Evolutionary conservation across 805 yeast species (phyloP), one percentile per base, ranked within the genome.

Genomic region (Ogataea nakhonphanomensis): DNA sequence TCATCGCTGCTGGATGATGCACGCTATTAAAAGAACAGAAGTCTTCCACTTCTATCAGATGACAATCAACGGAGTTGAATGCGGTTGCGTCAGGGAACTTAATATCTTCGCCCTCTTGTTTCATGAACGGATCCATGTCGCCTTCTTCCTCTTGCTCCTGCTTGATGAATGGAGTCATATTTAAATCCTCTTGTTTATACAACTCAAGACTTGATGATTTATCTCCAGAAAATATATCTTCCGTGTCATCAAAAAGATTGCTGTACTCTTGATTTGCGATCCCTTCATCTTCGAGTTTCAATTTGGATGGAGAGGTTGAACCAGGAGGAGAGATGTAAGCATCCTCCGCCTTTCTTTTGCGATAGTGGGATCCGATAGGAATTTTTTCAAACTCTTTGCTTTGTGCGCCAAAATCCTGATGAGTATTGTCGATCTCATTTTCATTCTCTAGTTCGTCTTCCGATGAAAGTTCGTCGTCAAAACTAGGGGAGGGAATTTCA

Each of bases 1-100:
- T 50, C 67, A 63, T 54, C 64, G 42, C 66, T 62, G 67, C 67
- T 62, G 66, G 64, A 62, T 59, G 64, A 59, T 63, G 67, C 67
- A 63, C 65, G 53, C 58, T 57, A 55, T 62, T 61, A 61, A 55
- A 58, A 50, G 59, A 57, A 49, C 61, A 53, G 51, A 54, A 58
- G 54, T 50, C 57, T 42, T 56, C 59, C 57, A 59, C 53, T 45
- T 41, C 45, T 37, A 39, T 49, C 28, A 28, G 41, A 36, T 45
- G 52, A 40, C 34, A 43, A 26, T 48, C 47, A 33, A 45, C 45
- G 21, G 37, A 33, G 33, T 41, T 35, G 41, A 39, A 44, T 8
- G 28, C 33, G 15, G 45, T 20, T 17, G 20, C 3, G 15, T 40
- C 50, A 10, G 52, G 46, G 15, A 45, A 35, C 38, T 48, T 49